A percentile compares a stretch with the other conserved stretches of the same genome.
phyloP scores from a whole-genome alignment of 345 rosid species.

The Eucalyptus marginata region DNA sequence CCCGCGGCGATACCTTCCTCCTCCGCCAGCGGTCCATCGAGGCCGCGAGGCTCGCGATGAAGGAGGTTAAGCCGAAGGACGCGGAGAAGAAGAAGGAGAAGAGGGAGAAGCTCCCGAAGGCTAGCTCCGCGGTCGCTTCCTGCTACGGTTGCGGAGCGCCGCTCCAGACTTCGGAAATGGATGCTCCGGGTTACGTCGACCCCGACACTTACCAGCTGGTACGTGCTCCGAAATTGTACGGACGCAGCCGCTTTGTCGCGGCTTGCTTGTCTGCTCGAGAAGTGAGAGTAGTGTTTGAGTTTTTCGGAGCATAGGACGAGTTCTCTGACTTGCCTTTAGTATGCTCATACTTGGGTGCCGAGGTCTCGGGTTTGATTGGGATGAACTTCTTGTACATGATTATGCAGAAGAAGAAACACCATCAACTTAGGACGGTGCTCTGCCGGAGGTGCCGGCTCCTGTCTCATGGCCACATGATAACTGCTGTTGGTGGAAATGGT shows the following conservation, averaged over 20 bases:
- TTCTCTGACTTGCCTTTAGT: not conserved
- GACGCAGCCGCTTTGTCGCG: not conserved
- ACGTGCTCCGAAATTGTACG: not conserved
- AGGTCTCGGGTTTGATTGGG: not conserved
- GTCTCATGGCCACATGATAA: conserved; percentile 95
- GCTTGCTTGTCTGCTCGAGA: not conserved
- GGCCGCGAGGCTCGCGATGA: conserved; percentile 37
- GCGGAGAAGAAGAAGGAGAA: conserved; percentile 3
- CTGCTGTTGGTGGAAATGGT: conserved; percentile 96
- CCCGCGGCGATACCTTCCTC: conserved; percentile 63
- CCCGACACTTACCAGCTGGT: conserved; percentile 65
- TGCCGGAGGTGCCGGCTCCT: conserved; percentile 89
- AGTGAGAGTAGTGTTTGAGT: not conserved
- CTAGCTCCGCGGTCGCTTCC: conserved; percentile 24
- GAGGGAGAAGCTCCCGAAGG: conserved; percentile 21
- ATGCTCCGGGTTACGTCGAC: conserved; percentile 79
- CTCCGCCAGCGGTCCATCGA: conserved; percentile 46
- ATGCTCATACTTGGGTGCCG: not conserved
- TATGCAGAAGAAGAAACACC: conserved; percentile 87
- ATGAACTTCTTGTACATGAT: not conserved
- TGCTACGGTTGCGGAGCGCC: conserved; percentile 98
- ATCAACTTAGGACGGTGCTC: conserved; percentile 76
- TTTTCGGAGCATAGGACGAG: not conserved
- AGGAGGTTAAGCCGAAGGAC: conserved; percentile 25
- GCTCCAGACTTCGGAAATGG: conserved; percentile 61